Base-by-base conservation (phyloP, 2,329 filamentous ascomycete species). In the Cladophialophora exuberans region DNA sequence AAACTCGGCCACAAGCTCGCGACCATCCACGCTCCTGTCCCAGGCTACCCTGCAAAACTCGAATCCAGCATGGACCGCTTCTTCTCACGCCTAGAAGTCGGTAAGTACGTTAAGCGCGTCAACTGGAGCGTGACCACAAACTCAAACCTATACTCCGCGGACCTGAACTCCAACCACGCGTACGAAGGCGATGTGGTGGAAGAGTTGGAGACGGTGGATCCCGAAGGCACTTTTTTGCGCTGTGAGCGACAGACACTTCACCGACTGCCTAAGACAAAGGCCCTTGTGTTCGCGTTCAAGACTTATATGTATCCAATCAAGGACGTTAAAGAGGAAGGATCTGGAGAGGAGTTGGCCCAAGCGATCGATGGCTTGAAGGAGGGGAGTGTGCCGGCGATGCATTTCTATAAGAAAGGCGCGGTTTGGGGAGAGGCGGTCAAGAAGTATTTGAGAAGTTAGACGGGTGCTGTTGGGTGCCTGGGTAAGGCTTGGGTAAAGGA, bases 191-290 rank as follows among this genome's bases (percentile, higher is more conserved):
- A 57, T 9, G 44, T 64, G 35, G 60, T 59, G 17, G 62, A 67
- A 31, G 60, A 63, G 22, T 52, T 68, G 20, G 71, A 71, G n/a
- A 70, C 73, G 11, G 60, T 79, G 36, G 69, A 82, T 65, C 57
- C 82, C 10, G 68, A 76, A 22, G 71, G 78, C 74, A 78, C 76
- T 0, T 68, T 73, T 33, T 50, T 87, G 18, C 72, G 84, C 3
- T 81, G 76, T 59, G 84, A 87, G 67, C 71, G 82, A 26, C 84
- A 87, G 72, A 83, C 81, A 1, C 67, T 87, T 28, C 82, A 85
- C 70, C 75, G 84, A 1, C 66, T 87, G 22, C 82, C 82, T 3
- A 60, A 69, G 43, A 79, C 75, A 0, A 72, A 73, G 48, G 82
- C 81, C 6, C 45, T 86, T 17, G 75, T 85, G 0, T 87, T 87